These are phyloP conservation scores for Aspergillus indologenus DNA, from an alignment of 495 filamentous ascomycete genomes.

Conservation along the genomic window DNA sequence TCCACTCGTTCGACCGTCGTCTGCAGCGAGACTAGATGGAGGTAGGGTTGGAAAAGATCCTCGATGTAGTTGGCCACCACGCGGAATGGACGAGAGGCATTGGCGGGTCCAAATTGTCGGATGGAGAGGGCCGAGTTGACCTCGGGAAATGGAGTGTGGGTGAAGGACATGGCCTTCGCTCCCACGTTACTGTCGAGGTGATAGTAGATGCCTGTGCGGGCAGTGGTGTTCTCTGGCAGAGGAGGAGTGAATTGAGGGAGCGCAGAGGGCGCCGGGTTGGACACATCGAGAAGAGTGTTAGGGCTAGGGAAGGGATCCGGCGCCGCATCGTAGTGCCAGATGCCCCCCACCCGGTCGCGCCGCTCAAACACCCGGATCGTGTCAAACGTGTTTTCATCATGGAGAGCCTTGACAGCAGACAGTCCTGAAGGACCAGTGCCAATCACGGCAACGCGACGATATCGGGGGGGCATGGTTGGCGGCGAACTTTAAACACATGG, in stretches of 20 bases:
- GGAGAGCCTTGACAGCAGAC: conserved; percentile 50
- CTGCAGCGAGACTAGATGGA: conserved; percentile 24
- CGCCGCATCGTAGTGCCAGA: conserved; percentile 37
- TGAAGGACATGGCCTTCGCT: conserved; percentile 27
- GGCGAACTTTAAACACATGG: background rate
- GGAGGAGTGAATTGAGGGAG: conserved; percentile 19
- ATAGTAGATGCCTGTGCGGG: conserved; percentile 27
- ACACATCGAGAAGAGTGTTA: background rate
- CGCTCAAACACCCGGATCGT: conserved; percentile 53
- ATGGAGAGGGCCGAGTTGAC: conserved; percentile 26
- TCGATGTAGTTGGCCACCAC: conserved; percentile 26
- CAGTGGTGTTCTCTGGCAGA: conserved; percentile 21
- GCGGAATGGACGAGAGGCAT: conserved; percentile 27
- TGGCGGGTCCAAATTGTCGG: conserved; percentile 16
- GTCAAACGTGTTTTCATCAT: conserved; percentile 48
- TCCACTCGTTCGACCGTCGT: conserved; percentile 31
- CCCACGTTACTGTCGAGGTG: conserved; percentile 32
- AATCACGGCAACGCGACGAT: conserved; percentile 44
- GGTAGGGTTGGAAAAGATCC: conserved; percentile 24
- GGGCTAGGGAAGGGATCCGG: conserved; percentile 20
- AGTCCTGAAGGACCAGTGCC: conserved; percentile 52
- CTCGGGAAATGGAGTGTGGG: conserved; percentile 26
- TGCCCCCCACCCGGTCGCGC: conserved; percentile 47
- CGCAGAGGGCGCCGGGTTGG: conserved; percentile 10
- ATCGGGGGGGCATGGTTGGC: conserved; percentile 22